Percentiles rank a stretch among this genome's conserved stretches.
phyloP scores from a whole-genome alignment of 352 stramenopile genomes.

The Phytophthora vignae region DNA sequence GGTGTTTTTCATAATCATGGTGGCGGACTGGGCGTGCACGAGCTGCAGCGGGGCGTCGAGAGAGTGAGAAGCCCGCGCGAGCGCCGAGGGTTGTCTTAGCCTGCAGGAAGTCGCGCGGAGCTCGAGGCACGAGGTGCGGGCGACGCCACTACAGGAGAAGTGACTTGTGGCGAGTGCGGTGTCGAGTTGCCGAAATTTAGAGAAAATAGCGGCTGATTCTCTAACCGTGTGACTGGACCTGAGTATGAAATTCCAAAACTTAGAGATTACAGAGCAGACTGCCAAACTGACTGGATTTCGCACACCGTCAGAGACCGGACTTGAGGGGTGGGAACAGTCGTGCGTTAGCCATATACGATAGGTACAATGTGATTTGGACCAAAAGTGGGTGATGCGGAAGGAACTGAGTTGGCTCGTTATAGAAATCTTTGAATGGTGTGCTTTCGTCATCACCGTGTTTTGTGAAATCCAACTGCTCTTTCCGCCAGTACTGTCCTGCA shows the following conservation, averaged over 20 bases:
- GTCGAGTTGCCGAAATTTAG: constrained; percentile 13
- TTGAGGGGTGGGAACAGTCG: constrained; percentile 20
- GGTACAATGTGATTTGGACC: not conserved
- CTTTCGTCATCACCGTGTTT: not conserved
- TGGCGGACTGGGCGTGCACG: not conserved
- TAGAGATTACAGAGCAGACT: constrained; percentile 20
- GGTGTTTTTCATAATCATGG: constrained; percentile 78
- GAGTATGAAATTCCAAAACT: constrained; percentile 2
- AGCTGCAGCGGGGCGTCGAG: not conserved
- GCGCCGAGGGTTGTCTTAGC: constrained; percentile 4
- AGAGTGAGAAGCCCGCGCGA: not conserved
- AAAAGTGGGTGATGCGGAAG: not conserved
- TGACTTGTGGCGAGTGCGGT: constrained; percentile 10
- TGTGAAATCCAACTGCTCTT: not conserved
- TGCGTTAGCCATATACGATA: not conserved
- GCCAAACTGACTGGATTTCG: constrained; percentile 47
- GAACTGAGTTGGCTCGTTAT: too few relatives aligned
- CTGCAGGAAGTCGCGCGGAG: constrained; percentile 17
- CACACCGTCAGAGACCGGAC: constrained; percentile 12
- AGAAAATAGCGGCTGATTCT: not conserved
- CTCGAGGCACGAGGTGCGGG: constrained; percentile 4
- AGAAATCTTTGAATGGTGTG: not conserved
- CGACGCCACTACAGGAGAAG: constrained; percentile 44
- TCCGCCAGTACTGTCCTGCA: constrained; percentile 15
- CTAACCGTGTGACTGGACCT: constrained; percentile 2